A percentile compares a stretch with the other conserved stretches of the same genome.
These are phyloP conservation scores for Arthrobotrys sphaeroides DNA, from an alignment of 2,329 filamentous ascomycete species.

Conservation along the genomic window DNA sequence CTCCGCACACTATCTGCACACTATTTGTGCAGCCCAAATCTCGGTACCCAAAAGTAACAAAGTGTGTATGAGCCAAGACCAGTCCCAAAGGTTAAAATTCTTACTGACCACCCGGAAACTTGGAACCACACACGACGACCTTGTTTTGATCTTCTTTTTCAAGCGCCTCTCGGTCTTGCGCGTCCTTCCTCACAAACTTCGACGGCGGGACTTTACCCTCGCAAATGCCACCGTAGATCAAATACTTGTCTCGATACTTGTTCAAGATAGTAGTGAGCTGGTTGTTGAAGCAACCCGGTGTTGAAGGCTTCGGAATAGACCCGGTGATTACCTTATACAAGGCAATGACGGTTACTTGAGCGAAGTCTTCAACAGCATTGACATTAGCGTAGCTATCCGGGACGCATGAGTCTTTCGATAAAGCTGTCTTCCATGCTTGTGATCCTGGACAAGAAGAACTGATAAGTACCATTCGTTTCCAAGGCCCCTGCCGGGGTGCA, in stretches of 20 bases:
- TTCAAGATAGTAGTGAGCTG: conserved; percentile 1
- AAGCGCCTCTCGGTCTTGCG: background rate
- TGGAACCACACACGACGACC: conserved; percentile 2
- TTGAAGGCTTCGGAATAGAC: background rate
- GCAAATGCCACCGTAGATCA: conserved; percentile 8
- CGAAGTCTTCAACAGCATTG: conserved; percentile 29
- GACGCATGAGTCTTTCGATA: conserved; percentile 15
- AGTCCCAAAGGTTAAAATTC: no score
- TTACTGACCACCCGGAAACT: background rate
- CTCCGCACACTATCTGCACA: no score
- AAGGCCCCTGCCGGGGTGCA: background rate
- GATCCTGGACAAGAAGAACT: conserved; percentile 10
- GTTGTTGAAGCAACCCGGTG: conserved; percentile 20
- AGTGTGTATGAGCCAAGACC: no score
- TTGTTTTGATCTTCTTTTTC: background rate
- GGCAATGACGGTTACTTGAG: conserved; percentile 25
- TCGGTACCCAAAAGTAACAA: no score
- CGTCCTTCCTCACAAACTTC: conserved; percentile 5
- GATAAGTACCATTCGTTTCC: no score
- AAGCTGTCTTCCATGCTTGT: conserved; percentile 3
- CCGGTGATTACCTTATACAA: conserved; percentile 20
- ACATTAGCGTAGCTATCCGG: conserved; percentile 28
- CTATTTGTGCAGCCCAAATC: no score
- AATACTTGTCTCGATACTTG: background rate
- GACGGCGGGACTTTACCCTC: conserved; percentile 29